Conservation (phyloP, 2,329 filamentous ascomycete genomes). For the Microsporum canis region DNA sequence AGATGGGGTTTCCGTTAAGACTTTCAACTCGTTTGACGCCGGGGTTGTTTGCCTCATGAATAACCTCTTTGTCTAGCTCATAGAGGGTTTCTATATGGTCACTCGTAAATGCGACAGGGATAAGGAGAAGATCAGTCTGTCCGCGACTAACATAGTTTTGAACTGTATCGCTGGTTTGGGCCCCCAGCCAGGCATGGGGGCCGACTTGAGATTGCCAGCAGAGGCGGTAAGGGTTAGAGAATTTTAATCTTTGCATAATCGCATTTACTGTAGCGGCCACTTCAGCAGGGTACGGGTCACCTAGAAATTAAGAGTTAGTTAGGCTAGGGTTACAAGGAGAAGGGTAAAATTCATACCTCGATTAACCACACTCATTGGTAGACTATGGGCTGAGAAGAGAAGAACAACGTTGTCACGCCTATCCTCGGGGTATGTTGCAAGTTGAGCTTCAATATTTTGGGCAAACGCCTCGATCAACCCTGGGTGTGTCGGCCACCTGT, state of each 20-base stretch:
- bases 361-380: conserved; percentile 97
- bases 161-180: conserved; percentile 82
- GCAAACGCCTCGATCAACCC: conserved; percentile 89
- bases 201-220: conserved; percentile 99
- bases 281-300: conserved; percentile 89
- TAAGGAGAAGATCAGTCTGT: conserved; percentile 78
- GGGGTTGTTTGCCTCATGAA: conserved; percentile 63
- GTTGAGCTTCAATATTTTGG: conserved; percentile 75
- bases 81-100: conserved; percentile 97
- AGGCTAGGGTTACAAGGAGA: neutral
- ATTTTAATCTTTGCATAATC: conserved; percentile 83
- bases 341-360: conserved; percentile 44
- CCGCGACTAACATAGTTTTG: conserved; percentile 82
- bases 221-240: conserved; percentile 81
- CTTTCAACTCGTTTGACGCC: conserved; percentile 87
- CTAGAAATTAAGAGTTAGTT: conserved; percentile 29
- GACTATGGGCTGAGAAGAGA: conserved; percentile 86
- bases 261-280: conserved; percentile 92
- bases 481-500: conserved; percentile 87
- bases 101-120: conserved; percentile 96
- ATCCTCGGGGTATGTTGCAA: conserved; percentile 74
- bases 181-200: conserved; percentile 86
- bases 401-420: conserved; percentile 69
- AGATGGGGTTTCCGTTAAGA: conserved; percentile 79
- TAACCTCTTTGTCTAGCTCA: conserved; percentile 89